Evolutionary conservation across 2,329 filamentous ascomycete genomes (phyloP).

Genomic region (Blastomyces parvus): DNA sequence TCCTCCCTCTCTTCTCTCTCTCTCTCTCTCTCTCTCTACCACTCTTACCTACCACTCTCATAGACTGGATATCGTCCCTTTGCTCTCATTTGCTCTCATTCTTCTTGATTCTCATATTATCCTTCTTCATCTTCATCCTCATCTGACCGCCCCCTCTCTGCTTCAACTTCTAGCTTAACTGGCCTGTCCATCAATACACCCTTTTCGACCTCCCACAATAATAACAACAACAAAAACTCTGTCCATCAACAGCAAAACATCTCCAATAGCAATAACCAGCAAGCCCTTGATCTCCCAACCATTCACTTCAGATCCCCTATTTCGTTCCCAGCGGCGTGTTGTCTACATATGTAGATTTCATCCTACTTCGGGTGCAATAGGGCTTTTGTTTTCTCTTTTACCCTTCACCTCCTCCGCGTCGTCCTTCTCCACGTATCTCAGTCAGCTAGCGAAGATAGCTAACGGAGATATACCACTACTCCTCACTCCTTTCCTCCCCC

Average conservation of each 20-base stretch:
- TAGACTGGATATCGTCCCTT: neutral
- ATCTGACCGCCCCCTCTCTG: neutral
- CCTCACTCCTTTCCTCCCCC: no score
- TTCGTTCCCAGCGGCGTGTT: neutral
- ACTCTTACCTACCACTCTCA: neutral
- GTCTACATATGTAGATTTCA: neutral
- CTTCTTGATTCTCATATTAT: neutral
- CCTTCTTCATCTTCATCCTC: neutral
- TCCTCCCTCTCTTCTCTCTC: neutral
- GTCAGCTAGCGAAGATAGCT: neutral
- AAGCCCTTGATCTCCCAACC: neutral
- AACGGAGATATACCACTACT: no score
- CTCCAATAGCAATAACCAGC: neutral
- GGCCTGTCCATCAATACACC: no score
- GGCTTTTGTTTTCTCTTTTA: neutral
- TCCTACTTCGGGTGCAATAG: neutral
- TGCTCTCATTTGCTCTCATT: neutral
- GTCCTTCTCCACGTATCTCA: neutral
- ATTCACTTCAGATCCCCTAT: neutral
- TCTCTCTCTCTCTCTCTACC: neutral
- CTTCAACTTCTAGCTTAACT: no score
- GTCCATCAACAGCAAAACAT: neutral
- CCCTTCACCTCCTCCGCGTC: neutral
- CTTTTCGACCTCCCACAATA: neutral
- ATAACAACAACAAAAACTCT: neutral